Conservation (phyloP, 345 rosid species). For the Carallia brachiata region DNA sequence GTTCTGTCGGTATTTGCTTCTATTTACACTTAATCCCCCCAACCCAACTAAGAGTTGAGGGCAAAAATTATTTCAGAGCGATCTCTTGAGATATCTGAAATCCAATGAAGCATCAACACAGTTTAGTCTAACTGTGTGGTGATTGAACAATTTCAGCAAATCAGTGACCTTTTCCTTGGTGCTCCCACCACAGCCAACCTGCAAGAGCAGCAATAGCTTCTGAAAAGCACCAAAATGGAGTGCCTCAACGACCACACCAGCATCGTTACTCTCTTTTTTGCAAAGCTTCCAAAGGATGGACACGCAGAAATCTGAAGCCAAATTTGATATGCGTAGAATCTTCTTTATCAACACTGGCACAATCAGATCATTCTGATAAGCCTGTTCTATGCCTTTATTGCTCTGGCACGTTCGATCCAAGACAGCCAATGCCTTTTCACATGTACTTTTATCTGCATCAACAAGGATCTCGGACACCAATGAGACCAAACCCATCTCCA, state of each 20-base stretch:
- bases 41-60: neutral
- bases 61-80: neutral
- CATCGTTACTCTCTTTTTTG: constrained; percentile 15
- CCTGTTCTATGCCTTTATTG: constrained; percentile 29
- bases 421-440: constrained; percentile 39
- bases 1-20: neutral
- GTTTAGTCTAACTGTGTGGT: constrained; percentile 17
- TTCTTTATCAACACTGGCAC: constrained; percentile 35
- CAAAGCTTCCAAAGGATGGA: constrained; percentile 38
- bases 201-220: constrained; percentile 33
- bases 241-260: constrained; percentile 24
- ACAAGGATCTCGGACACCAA: constrained; percentile 30
- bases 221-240: constrained; percentile 32
- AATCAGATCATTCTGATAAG: constrained; percentile 22
- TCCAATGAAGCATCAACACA: constrained; percentile 33
- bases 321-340: constrained; percentile 26
- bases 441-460: constrained; percentile 29
- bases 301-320: constrained; percentile 25
- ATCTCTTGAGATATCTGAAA: constrained; percentile 28
- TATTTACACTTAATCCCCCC: neutral
- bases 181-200: constrained; percentile 27
- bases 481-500: constrained; percentile 25
- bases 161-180: constrained; percentile 31
- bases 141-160: constrained; percentile 34
- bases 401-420: constrained; percentile 27